These are phyloP conservation scores for Pichia cactophila DNA, from an alignment of 1,139 yeast species.

Conservation along the genomic window DNA sequence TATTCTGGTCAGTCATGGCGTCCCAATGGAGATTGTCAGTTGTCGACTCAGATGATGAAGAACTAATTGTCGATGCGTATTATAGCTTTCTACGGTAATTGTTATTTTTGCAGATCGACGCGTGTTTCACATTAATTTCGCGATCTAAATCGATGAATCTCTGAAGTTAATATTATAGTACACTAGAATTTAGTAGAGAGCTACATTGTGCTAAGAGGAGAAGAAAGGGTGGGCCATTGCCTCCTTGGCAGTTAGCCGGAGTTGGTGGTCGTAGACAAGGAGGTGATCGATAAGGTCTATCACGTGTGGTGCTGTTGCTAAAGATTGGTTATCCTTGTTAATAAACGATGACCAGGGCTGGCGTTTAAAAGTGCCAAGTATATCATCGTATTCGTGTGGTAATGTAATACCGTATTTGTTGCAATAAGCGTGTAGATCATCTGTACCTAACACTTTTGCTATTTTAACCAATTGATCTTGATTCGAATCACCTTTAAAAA, in stretches of 20 bases:
- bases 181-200: too few species aligned
- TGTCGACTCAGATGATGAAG: not conserved
- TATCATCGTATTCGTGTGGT: conserved; percentile 75
- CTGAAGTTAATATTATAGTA: too few species aligned
- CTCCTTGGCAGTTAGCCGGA: conserved; percentile 87
- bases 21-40: not conserved
- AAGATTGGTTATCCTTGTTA: conserved; percentile 63
- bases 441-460: conserved; percentile 88
- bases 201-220: not conserved
- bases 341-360: conserved; percentile 86
- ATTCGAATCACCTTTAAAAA: conserved; percentile 94
- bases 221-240: conserved; percentile 69
- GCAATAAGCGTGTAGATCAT: conserved; percentile 66
- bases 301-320: conserved; percentile 59
- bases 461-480: conserved; percentile 94
- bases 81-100: too few species aligned
- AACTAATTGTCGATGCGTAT: too few species aligned
- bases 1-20: not conserved
- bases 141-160: not conserved
- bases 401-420: conserved; percentile 69
- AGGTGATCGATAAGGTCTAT: conserved; percentile 78
- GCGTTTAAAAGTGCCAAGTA: conserved; percentile 50
- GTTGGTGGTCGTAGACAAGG: conserved; percentile 88
- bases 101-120: too few species aligned
- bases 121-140: too few species aligned